phyloP scores from a whole-genome alignment of 345 rosid genomes.

The Eucalyptus erythrocorys region DNA sequence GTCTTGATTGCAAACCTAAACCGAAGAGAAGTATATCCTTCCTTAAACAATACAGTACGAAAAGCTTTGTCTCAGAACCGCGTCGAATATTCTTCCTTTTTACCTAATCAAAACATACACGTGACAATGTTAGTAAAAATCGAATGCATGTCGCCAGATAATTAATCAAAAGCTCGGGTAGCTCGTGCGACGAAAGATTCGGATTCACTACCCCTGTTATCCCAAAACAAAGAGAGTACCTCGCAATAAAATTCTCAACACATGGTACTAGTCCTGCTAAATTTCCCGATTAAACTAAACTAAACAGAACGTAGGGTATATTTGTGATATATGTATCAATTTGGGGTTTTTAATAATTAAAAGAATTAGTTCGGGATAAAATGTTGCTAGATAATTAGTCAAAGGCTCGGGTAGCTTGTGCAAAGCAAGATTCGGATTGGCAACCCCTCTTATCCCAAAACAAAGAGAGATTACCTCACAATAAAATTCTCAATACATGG shows the following conservation, averaged over 20 bases:
- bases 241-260: neutral
- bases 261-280: neutral
- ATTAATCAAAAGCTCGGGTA: rapidly evolving
- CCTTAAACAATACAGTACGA: neutral
- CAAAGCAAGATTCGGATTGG: too few species aligned
- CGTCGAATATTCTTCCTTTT: neutral
- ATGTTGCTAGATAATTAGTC: too few species aligned
- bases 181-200: neutral
- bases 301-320: rapidly evolving
- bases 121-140: neutral
- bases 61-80: neutral
- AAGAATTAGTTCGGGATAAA: rapidly evolving
- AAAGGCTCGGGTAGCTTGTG: too few species aligned
- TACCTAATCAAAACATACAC: neutral
- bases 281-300: neutral
- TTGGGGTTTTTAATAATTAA: too few species aligned
- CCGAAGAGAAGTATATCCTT: neutral
- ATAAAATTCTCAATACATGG: too few species aligned
- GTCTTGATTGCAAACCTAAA: neutral
- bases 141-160: neutral
- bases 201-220: neutral
- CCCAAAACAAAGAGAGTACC: neutral
- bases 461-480: too few species aligned
- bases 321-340: rapidly evolving
- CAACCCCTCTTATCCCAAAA: too few species aligned